Conservation (phyloP, 495 filamentous ascomycete species). For the Penicillium simplicissimum region DNA sequence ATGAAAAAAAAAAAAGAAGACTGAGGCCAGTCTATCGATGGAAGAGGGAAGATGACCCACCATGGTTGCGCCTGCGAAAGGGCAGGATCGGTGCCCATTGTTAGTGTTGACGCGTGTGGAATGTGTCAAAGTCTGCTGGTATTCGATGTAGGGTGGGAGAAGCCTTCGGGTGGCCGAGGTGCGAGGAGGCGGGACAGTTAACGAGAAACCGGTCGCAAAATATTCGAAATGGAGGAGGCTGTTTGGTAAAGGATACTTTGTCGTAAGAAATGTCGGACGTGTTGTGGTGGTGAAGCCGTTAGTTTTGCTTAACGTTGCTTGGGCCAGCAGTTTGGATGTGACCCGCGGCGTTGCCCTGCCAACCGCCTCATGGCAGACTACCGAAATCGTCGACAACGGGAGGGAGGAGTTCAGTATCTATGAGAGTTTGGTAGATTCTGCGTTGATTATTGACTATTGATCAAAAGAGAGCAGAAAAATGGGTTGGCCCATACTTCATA, state of each 20-base stretch:
- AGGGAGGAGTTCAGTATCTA: background rate
- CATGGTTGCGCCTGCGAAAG: slow-evolving; percentile 23
- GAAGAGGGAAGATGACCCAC: slow-evolving; percentile 18
- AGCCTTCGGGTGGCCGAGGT: background rate
- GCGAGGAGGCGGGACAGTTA: background rate
- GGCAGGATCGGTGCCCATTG: slow-evolving; percentile 26
- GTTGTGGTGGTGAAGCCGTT: slow-evolving; percentile 6
- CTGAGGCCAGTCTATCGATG: background rate
- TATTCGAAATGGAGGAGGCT: background rate
- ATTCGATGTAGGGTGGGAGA: background rate
- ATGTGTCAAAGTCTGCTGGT: slow-evolving; percentile 27
- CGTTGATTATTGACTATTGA: no score
- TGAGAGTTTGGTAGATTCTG: no score
- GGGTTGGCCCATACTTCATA: no score
- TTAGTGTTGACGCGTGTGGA: slow-evolving; percentile 31
- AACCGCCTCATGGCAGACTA: background rate
- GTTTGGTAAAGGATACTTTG: background rate
- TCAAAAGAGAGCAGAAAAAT: no score
- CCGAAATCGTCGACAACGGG: background rate
- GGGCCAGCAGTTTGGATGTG: background rate
- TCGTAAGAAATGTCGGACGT: background rate
- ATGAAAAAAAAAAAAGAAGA: background rate
- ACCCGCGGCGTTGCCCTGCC: background rate
- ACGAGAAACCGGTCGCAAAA: background rate
- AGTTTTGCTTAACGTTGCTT: slow-evolving; percentile 3